phyloP scores from a whole-genome alignment of 345 rosid species.

The Sonneratia caseolaris region DNA sequence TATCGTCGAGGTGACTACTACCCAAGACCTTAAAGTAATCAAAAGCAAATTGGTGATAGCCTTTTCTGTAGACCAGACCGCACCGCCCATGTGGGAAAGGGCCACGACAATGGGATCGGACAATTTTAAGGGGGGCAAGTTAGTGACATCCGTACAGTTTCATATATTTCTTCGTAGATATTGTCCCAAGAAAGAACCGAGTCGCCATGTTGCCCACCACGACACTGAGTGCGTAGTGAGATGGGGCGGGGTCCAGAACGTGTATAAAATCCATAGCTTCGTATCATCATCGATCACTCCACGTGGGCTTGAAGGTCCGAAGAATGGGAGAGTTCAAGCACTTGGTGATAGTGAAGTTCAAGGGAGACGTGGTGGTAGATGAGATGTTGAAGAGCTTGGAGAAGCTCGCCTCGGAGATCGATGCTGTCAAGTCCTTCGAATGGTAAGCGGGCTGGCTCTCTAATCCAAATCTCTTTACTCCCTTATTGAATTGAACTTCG shows the following conservation, averaged over 20 bases:
- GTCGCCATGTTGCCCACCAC: slow-evolving; percentile 6
- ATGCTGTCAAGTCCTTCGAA: slow-evolving; percentile 76
- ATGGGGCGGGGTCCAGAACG: neutral
- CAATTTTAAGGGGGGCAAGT: neutral
- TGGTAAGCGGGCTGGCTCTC: slow-evolving; percentile 30
- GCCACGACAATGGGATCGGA: slow-evolving; percentile 1
- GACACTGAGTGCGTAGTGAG: slow-evolving; percentile 15
- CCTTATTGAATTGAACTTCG: neutral
- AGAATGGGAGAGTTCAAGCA: slow-evolving; percentile 63
- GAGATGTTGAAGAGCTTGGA: slow-evolving; percentile 77
- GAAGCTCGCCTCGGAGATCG: slow-evolving; percentile 60
- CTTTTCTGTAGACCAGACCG: neutral
- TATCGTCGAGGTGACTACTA: neutral
- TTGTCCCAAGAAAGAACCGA: slow-evolving; percentile 17
- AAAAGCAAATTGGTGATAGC: neutral
- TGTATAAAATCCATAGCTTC: neutral
- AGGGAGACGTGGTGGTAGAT: slow-evolving; percentile 48
- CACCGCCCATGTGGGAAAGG: neutral
- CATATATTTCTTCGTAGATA: slow-evolving; percentile 20
- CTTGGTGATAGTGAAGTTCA: slow-evolving; percentile 80
- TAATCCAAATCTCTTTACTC: too few species aligned
- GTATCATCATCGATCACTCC: neutral
- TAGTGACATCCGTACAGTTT: slow-evolving; percentile 18
- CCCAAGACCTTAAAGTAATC: neutral
- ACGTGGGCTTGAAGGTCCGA: neutral